These are phyloP conservation scores for Taphrina deformans DNA, from an alignment of 1,139 yeast species.

Conservation along the genomic window DNA sequence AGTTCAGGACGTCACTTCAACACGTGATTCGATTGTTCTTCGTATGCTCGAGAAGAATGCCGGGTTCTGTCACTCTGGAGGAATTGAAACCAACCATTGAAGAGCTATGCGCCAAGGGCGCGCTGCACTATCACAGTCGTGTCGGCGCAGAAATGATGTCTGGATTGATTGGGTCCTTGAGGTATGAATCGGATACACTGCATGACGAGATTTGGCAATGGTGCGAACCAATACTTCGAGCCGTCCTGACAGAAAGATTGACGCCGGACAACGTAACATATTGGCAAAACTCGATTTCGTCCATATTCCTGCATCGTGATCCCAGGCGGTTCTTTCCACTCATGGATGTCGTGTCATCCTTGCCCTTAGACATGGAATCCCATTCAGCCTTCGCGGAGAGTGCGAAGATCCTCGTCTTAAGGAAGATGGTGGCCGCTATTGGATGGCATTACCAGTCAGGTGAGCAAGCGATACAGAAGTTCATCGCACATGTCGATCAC, in stretches of 20 bases:
- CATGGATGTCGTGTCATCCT: slow-evolving; percentile 52
- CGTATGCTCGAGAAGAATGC: slow-evolving; percentile 26
- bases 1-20: slow-evolving; percentile 41
- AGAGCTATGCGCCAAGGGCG: slow-evolving; percentile 29
- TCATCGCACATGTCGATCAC: slow-evolving; percentile 51
- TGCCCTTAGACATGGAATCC: slow-evolving; percentile 55
- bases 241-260: slow-evolving; percentile 59
- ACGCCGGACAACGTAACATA: slow-evolving; percentile 74
- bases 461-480: slow-evolving; percentile 49
- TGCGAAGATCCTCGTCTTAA: slow-evolving; percentile 60
- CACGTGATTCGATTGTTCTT: slow-evolving; percentile 33
- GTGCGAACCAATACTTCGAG: slow-evolving; percentile 54
- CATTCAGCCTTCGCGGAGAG: slow-evolving; percentile 70
- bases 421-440: slow-evolving; percentile 56
- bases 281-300: slow-evolving; percentile 75
- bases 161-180: slow-evolving; percentile 44
- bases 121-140: slow-evolving; percentile 45
- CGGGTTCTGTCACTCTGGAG: slow-evolving; percentile 30
- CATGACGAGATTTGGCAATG: slow-evolving; percentile 48
- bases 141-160: slow-evolving; percentile 47
- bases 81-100: slow-evolving; percentile 32
- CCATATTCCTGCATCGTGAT: slow-evolving; percentile 50
- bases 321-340: slow-evolving; percentile 64
- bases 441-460: slow-evolving; percentile 58
- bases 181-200: slow-evolving; percentile 39